Conservation (phyloP, 2,329 filamentous ascomycete genomes). For the Clarireedia hainanense region DNA sequence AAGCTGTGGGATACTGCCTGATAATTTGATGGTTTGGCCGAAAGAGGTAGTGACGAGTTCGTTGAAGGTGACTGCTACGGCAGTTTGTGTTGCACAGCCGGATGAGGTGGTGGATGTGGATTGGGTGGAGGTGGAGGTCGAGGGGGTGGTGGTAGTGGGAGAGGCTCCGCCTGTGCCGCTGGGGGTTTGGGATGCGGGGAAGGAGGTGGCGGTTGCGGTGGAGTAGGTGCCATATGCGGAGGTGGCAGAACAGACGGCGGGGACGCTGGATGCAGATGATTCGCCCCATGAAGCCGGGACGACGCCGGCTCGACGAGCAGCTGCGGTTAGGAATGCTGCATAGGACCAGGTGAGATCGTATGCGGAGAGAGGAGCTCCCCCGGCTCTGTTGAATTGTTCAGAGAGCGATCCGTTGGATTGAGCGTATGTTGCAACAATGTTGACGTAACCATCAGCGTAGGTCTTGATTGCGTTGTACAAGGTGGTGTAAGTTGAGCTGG, state of each 20-base stretch:
- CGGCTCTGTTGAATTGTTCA: slow-evolving; percentile 56
- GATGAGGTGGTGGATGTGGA: slow-evolving; percentile 28
- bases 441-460: slow-evolving; percentile 53
- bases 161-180: slow-evolving; percentile 6
- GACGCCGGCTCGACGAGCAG: slow-evolving; percentile 45
- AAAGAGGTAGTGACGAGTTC: slow-evolving; percentile 47
- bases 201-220: slow-evolving; percentile 35
- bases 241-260: slow-evolving; percentile 39
- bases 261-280: slow-evolving; percentile 38
- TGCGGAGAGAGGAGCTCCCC: slow-evolving; percentile 51
- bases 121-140: slow-evolving; percentile 10
- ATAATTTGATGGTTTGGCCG: slow-evolving; percentile 59
- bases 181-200: slow-evolving; percentile 36
- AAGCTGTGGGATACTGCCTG: slow-evolving; percentile 50
- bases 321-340: slow-evolving; percentile 59
- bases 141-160: slow-evolving; percentile 11
- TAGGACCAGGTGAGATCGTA: slow-evolving; percentile 68
- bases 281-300: slow-evolving; percentile 51
- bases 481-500: slow-evolving; percentile 49
- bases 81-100: slow-evolving; percentile 33
- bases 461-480: slow-evolving; percentile 54
- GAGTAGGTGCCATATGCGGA: slow-evolving; percentile 45
- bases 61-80: slow-evolving; percentile 56
- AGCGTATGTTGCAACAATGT: slow-evolving; percentile 41
- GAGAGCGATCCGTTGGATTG: slow-evolving; percentile 53